These are phyloP conservation scores for Rhodotorula taiwanensis DNA, from an alignment of 768 basidiomycete species.

Conservation along the genomic window DNA sequence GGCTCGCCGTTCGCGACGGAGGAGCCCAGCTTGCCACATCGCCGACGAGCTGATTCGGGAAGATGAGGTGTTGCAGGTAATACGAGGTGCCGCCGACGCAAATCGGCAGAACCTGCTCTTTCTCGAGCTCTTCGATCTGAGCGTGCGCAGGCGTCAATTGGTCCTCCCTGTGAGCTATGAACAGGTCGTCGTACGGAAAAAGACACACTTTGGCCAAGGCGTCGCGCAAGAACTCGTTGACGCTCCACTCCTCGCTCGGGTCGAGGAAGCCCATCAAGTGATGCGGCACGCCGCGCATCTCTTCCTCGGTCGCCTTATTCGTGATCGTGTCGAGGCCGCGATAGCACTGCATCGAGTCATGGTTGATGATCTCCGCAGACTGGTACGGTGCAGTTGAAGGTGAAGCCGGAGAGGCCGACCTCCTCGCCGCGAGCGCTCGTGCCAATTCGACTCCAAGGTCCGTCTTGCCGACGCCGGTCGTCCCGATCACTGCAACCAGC, in stretches of 20 bases:
- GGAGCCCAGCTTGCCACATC: neutral
- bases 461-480: constrained; percentile 92
- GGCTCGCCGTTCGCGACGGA: neutral
- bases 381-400: neutral
- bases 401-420: too few species aligned
- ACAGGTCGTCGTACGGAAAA: too few species aligned
- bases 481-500: constrained; percentile 78
- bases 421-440: constrained; percentile 45
- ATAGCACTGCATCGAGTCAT: constrained; percentile 97
- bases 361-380: constrained; percentile 66
- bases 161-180: neutral
- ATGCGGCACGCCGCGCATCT: constrained; percentile 76
- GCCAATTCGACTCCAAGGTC: constrained; percentile 85
- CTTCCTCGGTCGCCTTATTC: constrained; percentile 74
- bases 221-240: constrained; percentile 81
- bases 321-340: constrained; percentile 84
- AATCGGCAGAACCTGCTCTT: constrained; percentile 64
- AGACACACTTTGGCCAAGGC: constrained; percentile 65
- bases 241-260: constrained; percentile 78
- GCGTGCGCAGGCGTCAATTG: neutral
- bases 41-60: constrained; percentile 63
- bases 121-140: constrained; percentile 70
- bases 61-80: constrained; percentile 93
- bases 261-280: constrained; percentile 79
- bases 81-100: constrained; percentile 94